A percentile compares a stretch with the other conserved stretches of the same genome.
phyloP scores from a whole-genome alignment of 495 filamentous ascomycete genomes.

The Pyrenula massariospora region DNA sequence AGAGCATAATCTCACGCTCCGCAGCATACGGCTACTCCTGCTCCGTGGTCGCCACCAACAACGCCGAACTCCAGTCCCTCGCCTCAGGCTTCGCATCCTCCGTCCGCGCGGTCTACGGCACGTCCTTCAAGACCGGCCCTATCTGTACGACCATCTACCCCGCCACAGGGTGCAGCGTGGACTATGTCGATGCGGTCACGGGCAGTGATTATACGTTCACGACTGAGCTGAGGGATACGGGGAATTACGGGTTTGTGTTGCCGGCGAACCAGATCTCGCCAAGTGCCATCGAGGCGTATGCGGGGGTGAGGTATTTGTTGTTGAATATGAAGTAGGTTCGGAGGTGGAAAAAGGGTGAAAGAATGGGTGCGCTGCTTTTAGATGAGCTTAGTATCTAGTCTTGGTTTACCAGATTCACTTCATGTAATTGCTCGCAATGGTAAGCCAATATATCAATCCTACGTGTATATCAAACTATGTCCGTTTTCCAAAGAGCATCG shows the following conservation, averaged over 20 bases:
- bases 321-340: conserved; percentile 26
- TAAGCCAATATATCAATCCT: too few relatives aligned
- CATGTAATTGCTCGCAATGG: too few relatives aligned
- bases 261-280: conserved; percentile 44
- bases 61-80: conserved; percentile 17
- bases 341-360: too few relatives aligned
- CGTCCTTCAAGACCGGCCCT: conserved; percentile 30
- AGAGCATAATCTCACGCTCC: conserved; percentile 17
- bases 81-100: conserved; percentile 14
- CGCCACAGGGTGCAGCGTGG: conserved; percentile 39
- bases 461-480: too few relatives aligned
- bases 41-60: conserved; percentile 26
- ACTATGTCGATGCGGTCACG: conserved; percentile 41
- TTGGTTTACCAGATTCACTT: too few relatives aligned
- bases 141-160: conserved; percentile 49
- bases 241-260: conserved; percentile 42
- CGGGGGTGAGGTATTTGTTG: conserved; percentile 40
- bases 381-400: too few relatives aligned
- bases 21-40: conserved; percentile 35
- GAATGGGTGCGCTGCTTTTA: too few relatives aligned
- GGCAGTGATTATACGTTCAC: conserved; percentile 43
- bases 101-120: conserved; percentile 33
- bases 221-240: conserved; percentile 38
- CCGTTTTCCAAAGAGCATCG: too few relatives aligned
- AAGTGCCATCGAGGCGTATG: conserved; percentile 37